These are phyloP conservation scores for Anaeramoeba flamelloides DNA, from an alignment of 78 protist genomes.

Conservation along the genomic window DNA sequence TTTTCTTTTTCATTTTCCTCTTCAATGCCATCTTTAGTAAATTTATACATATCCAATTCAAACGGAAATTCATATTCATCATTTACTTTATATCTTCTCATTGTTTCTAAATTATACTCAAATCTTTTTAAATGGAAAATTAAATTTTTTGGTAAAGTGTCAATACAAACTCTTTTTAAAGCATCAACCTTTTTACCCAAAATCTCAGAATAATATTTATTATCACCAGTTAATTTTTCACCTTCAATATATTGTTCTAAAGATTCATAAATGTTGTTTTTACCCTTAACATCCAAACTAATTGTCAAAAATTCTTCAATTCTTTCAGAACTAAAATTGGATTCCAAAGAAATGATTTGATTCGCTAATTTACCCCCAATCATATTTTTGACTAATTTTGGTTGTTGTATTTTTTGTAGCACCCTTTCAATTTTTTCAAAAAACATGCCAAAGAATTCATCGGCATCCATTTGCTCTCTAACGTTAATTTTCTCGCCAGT, in stretches of 20 bases:
- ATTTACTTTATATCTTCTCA: not conserved
- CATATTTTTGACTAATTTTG: not conserved
- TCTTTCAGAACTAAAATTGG: not conserved
- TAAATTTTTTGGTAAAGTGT: not conserved
- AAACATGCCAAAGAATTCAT: not conserved
- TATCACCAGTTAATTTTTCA: not conserved
- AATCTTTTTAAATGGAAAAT: not conserved
- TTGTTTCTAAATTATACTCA: not conserved
- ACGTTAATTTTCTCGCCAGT: not conserved
- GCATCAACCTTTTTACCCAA: not conserved
- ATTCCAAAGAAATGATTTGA: not conserved
- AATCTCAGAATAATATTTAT: not conserved
- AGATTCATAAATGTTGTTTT: not conserved
- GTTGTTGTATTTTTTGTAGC: not conserved
- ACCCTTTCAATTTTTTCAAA: not conserved
- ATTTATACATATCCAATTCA: not conserved
- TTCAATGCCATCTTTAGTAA: not conserved
- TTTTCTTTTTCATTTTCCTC: slow-evolving; percentile 1
- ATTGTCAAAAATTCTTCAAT: not conserved
- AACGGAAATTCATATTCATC: not conserved
- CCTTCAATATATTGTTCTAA: not conserved
- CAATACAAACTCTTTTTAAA: not conserved
- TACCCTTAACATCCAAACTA: not conserved
- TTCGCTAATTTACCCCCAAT: not conserved
- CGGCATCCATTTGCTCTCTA: not conserved